phyloP scores from a whole-genome alignment of 2,329 filamentous ascomycete species.

The Drechslerella stenobrocha region DNA sequence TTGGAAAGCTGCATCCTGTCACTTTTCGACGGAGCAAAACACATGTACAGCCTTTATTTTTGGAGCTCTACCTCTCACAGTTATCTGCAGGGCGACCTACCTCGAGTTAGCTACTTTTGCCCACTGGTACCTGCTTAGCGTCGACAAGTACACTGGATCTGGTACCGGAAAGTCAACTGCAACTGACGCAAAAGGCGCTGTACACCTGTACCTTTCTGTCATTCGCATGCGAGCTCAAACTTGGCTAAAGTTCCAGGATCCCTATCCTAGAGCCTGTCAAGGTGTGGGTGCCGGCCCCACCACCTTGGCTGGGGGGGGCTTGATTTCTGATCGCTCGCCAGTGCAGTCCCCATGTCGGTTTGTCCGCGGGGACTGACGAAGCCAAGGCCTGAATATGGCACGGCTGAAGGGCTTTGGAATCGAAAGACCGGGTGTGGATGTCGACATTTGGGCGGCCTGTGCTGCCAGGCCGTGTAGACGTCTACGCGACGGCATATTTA shows the following conservation, averaged over 20 bases:
- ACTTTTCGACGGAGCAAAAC: slow-evolving; percentile 18
- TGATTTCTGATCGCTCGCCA: slow-evolving; percentile 1
- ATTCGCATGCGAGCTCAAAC: slow-evolving; percentile 15
- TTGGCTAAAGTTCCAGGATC: slow-evolving; percentile 4
- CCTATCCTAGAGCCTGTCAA: slow-evolving; percentile 19
- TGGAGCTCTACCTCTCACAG: not conserved
- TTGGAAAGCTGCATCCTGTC: slow-evolving; percentile 19
- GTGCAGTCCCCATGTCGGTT: not conserved
- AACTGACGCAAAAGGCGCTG: slow-evolving; percentile 36
- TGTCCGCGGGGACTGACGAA: not conserved
- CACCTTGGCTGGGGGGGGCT: slow-evolving; percentile 2
- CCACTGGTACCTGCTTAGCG: slow-evolving; percentile 37
- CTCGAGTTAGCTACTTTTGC: slow-evolving; percentile 3
- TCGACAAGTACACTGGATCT: slow-evolving; percentile 35
- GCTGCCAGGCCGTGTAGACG: not conserved
- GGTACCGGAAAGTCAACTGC: slow-evolving; percentile 36
- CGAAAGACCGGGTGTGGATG: not conserved
- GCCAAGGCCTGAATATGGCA: not conserved
- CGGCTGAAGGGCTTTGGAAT: not conserved
- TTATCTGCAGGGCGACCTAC: not conserved
- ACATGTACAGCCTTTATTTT: not conserved
- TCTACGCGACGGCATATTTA: not conserved
- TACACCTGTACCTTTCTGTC: slow-evolving; percentile 12
- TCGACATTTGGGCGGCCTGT: not conserved
- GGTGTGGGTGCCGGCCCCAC: slow-evolving; percentile 29